Evolutionary conservation across 2,329 filamentous ascomycete species (phyloP).

Genomic region (Diaporthe sp.): DNA sequence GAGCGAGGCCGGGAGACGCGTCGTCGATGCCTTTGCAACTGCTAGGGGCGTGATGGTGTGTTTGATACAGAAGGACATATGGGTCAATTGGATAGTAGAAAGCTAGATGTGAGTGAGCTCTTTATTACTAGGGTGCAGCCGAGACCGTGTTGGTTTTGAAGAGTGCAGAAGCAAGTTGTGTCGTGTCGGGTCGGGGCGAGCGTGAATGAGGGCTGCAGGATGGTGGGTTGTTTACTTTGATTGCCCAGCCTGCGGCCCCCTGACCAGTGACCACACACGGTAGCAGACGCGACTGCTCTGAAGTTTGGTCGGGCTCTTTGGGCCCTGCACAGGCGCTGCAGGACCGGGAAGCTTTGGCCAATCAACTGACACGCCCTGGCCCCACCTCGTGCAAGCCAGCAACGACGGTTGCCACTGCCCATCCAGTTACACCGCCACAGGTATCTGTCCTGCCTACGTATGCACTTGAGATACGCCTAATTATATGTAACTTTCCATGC

Average conservation of each 20-base stretch:
- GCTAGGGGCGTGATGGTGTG: constrained; percentile 5
- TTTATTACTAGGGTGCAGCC: constrained; percentile 21
- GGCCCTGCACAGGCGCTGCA: constrained; percentile 11
- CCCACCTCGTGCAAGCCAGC: constrained; percentile 1
- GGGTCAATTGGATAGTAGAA: constrained; percentile 24
- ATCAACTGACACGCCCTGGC: constrained; percentile 23
- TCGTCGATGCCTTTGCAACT: constrained; percentile 21
- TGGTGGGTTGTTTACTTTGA: constrained; percentile 31
- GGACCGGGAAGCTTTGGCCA: constrained; percentile 24
- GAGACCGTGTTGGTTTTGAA: constrained; percentile 28
- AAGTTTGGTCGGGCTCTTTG: constrained; percentile 8
- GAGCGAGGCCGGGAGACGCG: constrained; percentile 27
- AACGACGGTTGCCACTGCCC: constrained; percentile 13
- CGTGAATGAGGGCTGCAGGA: neutral
- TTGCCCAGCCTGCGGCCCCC: neutral
- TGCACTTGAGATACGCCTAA: neutral
- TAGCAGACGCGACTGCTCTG: constrained; percentile 29
- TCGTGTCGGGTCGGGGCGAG: constrained; percentile 31
- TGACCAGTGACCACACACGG: neutral
- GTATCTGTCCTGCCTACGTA: neutral
- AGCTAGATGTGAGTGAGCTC: constrained; percentile 22
- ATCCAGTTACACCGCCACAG: neutral
- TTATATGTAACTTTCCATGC: neutral
- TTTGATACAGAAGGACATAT: constrained; percentile 29
- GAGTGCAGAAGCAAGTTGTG: constrained; percentile 26